These are phyloP conservation scores for Elymus sibiricus DNA, from an alignment of 176 grass and related monocot species.

Conservation along the genomic window DNA sequence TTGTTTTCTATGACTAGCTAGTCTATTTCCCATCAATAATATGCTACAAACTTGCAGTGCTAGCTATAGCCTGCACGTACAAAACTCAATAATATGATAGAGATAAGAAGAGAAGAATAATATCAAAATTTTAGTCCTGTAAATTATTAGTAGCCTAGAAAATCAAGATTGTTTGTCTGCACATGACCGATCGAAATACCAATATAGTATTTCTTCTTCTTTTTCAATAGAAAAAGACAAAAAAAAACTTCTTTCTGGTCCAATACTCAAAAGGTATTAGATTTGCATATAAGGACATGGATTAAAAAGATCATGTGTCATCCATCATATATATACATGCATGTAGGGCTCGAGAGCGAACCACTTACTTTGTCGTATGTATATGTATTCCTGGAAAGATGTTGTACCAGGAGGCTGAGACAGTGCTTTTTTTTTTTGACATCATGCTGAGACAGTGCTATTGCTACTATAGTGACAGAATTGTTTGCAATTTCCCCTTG, in stretches of 20 bases:
- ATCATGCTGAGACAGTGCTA: background rate
- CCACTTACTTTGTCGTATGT: conserved; percentile 2
- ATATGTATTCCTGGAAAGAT: background rate
- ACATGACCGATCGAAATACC: background rate
- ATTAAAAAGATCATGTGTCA: background rate
- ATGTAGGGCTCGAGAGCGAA: background rate
- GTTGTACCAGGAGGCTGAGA: conserved; percentile 2
- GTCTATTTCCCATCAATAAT: too few species aligned
- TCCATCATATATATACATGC: background rate
- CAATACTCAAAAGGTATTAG: background rate
- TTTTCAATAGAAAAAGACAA: too few species aligned
- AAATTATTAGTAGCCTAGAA: background rate
- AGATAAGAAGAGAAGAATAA: too few species aligned
- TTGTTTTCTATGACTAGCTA: too few species aligned
- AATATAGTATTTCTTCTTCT: background rate
- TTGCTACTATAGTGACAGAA: background rate
- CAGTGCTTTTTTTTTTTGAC: background rate
- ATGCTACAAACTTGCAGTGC: too few species aligned
- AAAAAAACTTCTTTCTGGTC: too few species aligned
- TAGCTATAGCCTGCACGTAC: too few species aligned
- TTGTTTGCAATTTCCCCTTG: background rate
- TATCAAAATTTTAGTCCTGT: background rate
- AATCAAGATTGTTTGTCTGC: background rate
- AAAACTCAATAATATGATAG: too few species aligned
- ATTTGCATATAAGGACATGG: background rate